Percentiles rank a stretch among this genome's conserved stretches.
Conservation (phyloP, 257 asterid species). For the Osmanthus fragrans region DNA sequence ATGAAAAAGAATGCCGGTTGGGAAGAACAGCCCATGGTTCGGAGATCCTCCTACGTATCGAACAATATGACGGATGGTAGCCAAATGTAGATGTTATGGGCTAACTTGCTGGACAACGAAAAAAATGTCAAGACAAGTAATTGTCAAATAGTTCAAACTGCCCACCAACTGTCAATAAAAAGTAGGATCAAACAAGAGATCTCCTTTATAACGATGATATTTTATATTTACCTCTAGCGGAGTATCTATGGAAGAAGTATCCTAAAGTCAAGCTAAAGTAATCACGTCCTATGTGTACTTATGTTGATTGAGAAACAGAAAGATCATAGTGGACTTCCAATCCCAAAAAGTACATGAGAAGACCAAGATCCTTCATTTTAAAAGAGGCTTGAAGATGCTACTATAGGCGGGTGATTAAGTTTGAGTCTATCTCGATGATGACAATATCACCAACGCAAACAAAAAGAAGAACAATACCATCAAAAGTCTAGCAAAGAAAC, state of each 20-base stretch:
- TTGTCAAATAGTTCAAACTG: too few relatives aligned
- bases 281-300: background rate
- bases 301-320: background rate
- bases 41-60: background rate
- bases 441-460: background rate
- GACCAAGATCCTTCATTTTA: background rate
- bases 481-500: background rate
- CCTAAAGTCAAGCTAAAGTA: background rate
- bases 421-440: background rate
- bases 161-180: too few relatives aligned
- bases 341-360: background rate
- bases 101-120: too few relatives aligned
- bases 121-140: too few relatives aligned
- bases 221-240: background rate
- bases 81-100: background rate
- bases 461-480: background rate
- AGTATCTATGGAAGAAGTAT: background rate
- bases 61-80: background rate
- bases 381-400: background rate
- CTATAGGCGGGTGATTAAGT: background rate
- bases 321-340: background rate
- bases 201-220: too few relatives aligned
- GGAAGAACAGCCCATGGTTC: background rate
- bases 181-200: too few relatives aligned
- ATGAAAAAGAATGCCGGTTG: background rate